A percentile compares a stretch with the other conserved stretches of the same genome.
Evolutionary conservation across 306 rosid genomes (phyloP).

Genomic region (Carpinus fangiana): DNA sequence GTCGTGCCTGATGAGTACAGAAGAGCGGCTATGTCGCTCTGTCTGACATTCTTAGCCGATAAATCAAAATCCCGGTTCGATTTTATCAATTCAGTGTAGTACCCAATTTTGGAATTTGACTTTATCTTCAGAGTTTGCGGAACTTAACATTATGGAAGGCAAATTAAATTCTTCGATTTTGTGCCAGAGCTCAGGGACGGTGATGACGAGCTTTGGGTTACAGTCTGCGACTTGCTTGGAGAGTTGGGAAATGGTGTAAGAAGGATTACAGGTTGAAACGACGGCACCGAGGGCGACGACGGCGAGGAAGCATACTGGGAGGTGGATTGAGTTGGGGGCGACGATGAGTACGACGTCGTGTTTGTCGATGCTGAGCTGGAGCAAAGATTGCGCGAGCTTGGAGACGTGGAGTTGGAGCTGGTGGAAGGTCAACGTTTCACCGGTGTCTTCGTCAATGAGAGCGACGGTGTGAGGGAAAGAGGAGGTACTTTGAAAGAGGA

Average conservation of each 20-base stretch:
- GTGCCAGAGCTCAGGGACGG: conserved; percentile 32
- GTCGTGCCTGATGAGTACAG: conserved; percentile 59
- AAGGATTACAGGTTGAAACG: conserved; percentile 37
- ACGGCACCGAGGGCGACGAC: conserved; percentile 28
- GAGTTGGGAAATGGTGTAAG: conserved; percentile 31
- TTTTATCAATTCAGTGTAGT: conserved; percentile 32
- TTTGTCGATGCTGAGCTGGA: conserved; percentile 20
- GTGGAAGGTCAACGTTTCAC: conserved; percentile 37
- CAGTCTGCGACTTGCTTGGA: conserved; percentile 40
- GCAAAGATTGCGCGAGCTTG: conserved; percentile 25
- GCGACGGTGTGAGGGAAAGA: conserved; percentile 31
- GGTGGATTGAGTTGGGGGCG: conserved; percentile 29
- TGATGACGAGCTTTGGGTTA: conserved; percentile 40
- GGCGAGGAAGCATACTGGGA: conserved; percentile 30
- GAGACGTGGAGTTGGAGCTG: conserved; percentile 39
- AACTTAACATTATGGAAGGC: conserved; percentile 28
- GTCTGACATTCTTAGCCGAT: conserved; percentile 10
- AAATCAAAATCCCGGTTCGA: conserved; percentile 6
- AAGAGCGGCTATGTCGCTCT: conserved; percentile 48
- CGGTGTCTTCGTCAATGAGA: conserved; percentile 34
- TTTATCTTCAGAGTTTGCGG: neutral
- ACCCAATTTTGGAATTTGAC: conserved; percentile 9
- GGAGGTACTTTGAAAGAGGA: conserved; percentile 45
- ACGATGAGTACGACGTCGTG: conserved; percentile 38
- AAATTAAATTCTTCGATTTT: conserved; percentile 24